Conservation (phyloP, 495 filamentous ascomycete genomes). For the Neurospora pannonica region DNA sequence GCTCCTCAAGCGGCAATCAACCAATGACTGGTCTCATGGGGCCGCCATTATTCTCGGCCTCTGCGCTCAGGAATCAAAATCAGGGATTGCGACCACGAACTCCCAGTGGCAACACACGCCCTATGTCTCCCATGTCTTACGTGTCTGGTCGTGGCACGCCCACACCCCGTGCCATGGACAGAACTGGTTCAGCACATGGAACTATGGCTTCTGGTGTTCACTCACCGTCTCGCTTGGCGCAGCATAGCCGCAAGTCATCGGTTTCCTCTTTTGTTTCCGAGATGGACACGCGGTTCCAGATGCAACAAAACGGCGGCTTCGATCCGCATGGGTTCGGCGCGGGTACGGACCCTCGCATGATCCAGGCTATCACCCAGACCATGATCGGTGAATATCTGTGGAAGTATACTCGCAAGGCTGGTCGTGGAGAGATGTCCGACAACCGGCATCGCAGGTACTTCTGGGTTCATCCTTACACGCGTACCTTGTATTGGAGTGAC, state of each 20-base stretch:
- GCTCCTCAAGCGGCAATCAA: conserved; percentile 37
- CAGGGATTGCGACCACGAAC: conserved; percentile 57
- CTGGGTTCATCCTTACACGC: conserved; percentile 98
- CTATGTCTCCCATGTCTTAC: conserved; percentile 28
- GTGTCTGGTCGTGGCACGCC: conserved; percentile 25
- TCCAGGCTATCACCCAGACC: conserved; percentile 97
- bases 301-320: conserved; percentile 46
- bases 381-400: conserved; percentile 99
- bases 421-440: conserved; percentile 73
- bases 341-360: conserved; percentile 90
- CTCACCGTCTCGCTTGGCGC: conserved; percentile 27
- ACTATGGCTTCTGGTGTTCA: conserved; percentile 25
- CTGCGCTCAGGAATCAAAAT: conserved; percentile 48
- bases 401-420: conserved; percentile 95
- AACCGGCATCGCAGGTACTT: conserved; percentile 92
- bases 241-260: conserved; percentile 60
- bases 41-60: conserved; percentile 75
- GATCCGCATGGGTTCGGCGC: conserved; percentile 50
- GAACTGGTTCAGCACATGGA: conserved; percentile 23
- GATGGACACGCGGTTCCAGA: conserved; percentile 81
- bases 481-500: conserved; percentile 94
- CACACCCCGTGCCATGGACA: conserved; percentile 27
- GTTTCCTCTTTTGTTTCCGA: conserved; percentile 94
- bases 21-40: conserved; percentile 57
- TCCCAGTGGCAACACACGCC: conserved; percentile 38